Conservation (phyloP, 2,329 filamentous ascomycete species). For the Verticillium zaregamsianum region DNA sequence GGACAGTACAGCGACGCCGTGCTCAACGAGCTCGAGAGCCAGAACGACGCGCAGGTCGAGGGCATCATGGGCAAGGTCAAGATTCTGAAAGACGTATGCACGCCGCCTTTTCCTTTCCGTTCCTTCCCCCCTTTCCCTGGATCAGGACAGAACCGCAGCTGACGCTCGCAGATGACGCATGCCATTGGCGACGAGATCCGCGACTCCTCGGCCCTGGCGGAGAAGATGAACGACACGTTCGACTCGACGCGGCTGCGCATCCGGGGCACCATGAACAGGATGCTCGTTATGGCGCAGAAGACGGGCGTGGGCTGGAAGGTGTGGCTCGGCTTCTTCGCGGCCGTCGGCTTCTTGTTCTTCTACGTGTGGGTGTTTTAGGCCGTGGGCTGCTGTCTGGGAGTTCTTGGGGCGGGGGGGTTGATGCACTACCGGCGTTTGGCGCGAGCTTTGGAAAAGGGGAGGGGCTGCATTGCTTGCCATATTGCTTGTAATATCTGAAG, state of each 20-base stretch:
- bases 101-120: neutral
- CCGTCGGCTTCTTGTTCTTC: constrained; percentile 76
- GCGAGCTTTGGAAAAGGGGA: too few relatives aligned
- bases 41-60: constrained; percentile 86
- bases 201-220: constrained; percentile 79
- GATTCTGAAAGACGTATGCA: constrained; percentile 76
- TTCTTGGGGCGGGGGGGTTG: too few relatives aligned
- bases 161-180: constrained; percentile 64
- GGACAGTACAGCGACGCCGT: constrained; percentile 93
- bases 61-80: constrained; percentile 89
- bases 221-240: constrained; percentile 95
- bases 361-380: constrained; percentile 84
- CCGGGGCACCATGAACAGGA: constrained; percentile 91
- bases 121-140: neutral
- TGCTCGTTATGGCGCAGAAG: constrained; percentile 91
- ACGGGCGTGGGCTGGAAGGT: constrained; percentile 96
- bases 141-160: constrained; percentile 2
- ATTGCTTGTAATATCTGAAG: too few relatives aligned
- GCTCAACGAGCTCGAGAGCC: constrained; percentile 88
- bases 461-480: too few relatives aligned
- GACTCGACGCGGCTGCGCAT: constrained; percentile 78
- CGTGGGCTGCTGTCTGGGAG: neutral
- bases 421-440: too few relatives aligned
- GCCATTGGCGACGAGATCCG: constrained; percentile 96
- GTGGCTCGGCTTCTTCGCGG: constrained; percentile 85